A percentile compares a stretch with the other conserved stretches of the same genome.
Conservation (phyloP, 2,329 filamentous ascomycete genomes). For the Penicillium hordei region DNA sequence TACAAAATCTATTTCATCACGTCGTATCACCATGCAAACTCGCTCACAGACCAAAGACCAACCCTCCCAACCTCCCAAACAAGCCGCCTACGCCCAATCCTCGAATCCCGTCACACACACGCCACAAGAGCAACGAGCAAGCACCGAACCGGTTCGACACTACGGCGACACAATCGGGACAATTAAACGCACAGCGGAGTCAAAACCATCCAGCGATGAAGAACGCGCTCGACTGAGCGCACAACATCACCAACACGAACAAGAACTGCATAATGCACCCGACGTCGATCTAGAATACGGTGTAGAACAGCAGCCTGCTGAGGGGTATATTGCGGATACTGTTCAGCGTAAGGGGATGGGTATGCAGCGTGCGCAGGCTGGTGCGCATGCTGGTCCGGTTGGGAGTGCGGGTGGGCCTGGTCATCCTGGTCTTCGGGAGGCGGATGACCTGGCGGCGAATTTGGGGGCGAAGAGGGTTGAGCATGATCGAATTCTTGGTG, state of each 20-base stretch:
- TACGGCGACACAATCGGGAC: slow-evolving; percentile 27
- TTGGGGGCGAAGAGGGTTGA: slow-evolving; percentile 37
- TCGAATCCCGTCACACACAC: slow-evolving; percentile 36
- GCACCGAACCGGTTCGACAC: slow-evolving; percentile 8
- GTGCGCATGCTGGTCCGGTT: slow-evolving; percentile 38
- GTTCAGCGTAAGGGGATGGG: slow-evolving; percentile 30
- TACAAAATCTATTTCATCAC: background rate
- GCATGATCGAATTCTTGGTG: slow-evolving; percentile 35
- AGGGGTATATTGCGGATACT: slow-evolving; percentile 36
- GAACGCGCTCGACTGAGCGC: slow-evolving; percentile 20
- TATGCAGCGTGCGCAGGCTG: slow-evolving; percentile 29
- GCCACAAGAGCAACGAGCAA: slow-evolving; percentile 27
- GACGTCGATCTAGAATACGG: slow-evolving; percentile 39
- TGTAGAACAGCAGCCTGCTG: slow-evolving; percentile 37
- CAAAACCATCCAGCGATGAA: slow-evolving; percentile 31
- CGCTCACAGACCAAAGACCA: slow-evolving; percentile 15
- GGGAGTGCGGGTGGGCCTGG: slow-evolving; percentile 32
- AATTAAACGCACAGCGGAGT: slow-evolving; percentile 29
- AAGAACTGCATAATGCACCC: slow-evolving; percentile 16
- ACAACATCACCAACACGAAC: slow-evolving; percentile 19
- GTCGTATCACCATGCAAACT: slow-evolving; percentile 14
- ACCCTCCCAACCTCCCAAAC: slow-evolving; percentile 36
- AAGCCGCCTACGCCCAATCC: slow-evolving; percentile 35
- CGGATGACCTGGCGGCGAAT: slow-evolving; percentile 32
- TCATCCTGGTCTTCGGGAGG: slow-evolving; percentile 34